Evolutionary conservation across 2,329 filamentous ascomycete species (phyloP), one percentile per base, ranked within the genome.

Genomic region (Pleochaeta shiraiana): DNA sequence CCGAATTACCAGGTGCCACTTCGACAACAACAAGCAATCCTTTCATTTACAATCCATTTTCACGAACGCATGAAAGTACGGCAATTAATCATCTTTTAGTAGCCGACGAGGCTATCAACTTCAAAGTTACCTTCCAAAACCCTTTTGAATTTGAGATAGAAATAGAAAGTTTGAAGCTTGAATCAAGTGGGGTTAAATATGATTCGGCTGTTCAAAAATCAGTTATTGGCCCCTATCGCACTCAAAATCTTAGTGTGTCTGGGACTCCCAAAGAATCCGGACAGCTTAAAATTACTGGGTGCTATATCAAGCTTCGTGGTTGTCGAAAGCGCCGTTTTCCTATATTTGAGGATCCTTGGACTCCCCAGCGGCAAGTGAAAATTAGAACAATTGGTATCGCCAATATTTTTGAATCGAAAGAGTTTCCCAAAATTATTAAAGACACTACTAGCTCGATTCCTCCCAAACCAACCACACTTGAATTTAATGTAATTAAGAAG

Each of bases 31-130:
- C 74, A 65, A 76, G 79, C 67, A 90, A 93, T 67, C 93, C 93
- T 0, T 95, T 98, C 70, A 88, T 98, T 65, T 95, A 97, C 72
- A 96, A 96, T 71, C 90, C 93, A 0, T 97, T 96, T 71, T 76
- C 90, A 24, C 90, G 90, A 74, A 79, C 80, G 64, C 75, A 79
- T 0, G 80, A 83, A 50, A 79, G 85, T 63, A 79, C 80, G 28
- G 77, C 77, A 21, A 77, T 79, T 1, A 84, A 90, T 65, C 80
- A 80, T 65, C 81, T 90, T 0, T 77, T 96, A 33, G 88, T 97
- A 24, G 84, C 88, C 4, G 85, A 84, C 19, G 91, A 97, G 73
- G 76, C 82, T 65, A 85, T 88, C 1, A 83, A 81, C 3, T 95
- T 96, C 74, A 81, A 82, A 69, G 80, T 97, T 33, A 90, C 87